Evolutionary conservation across 176 grass and related monocot genomes (phyloP), one percentile per base, ranked within the genome.

Genomic region (Tillandsia leiboldiana): DNA sequence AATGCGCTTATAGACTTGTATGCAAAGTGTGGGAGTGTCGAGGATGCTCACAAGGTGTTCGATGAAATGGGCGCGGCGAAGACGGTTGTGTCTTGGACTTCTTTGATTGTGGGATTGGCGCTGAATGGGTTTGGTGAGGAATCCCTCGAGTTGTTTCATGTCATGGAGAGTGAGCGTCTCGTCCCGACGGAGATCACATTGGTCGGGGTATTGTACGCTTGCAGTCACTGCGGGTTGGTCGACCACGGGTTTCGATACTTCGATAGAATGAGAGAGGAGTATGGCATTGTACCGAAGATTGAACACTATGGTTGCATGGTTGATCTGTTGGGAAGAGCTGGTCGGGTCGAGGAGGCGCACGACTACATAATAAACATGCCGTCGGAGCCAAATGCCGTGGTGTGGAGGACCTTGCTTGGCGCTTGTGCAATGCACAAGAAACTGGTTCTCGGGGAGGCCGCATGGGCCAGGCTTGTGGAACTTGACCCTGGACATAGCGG

Each of bases 261-360:
- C n/a, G n/a, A 96, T 29, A 81, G 69, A 51, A 89, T 96, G 88
- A 73, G 80, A 61, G 62, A 77, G 15, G 74, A 89, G 23, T 96
- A 91, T 0, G 24, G 56, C 11, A 89, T 96, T 26, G 49, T 18
- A 33, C 92, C 83, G 2, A 86, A 75, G 70, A 91, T 91, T 7
- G 88, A 96, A 48, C 92, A 96, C 72, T 72, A 86, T 48, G 85
- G 92, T 24, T 96, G 92, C 72, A 96, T 96, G 85, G 85, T 91
- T 24, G 88, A 96, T 72, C 77, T 96, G 13, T 76, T 96, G 47
- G 88, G 85, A 12, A 85, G 92, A 82, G 75, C 82, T 51, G 88
- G 92, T 15, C 70, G 72, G 75, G 92, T 96, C 2, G 63, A 96
- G 26, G 72, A 89, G 69, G 88, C 92, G 3, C 83, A 87, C 18